phyloP scores from a whole-genome alignment of 345 rosid genomes.

The Angophora floribunda region DNA sequence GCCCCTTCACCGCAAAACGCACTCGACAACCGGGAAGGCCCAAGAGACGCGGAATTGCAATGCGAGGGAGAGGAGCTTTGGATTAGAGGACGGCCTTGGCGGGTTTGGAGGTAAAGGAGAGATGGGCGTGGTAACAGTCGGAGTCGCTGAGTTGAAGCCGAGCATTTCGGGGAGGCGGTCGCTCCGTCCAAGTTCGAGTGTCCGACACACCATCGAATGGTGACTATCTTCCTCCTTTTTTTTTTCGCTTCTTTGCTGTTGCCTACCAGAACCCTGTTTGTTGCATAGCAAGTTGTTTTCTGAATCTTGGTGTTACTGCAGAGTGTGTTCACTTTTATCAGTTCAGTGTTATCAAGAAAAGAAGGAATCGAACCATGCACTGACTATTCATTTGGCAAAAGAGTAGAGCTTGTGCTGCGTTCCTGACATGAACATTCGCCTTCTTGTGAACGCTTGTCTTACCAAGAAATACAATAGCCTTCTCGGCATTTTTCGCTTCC shows the following conservation, averaged over 20 bases:
- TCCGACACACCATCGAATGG: constrained; percentile 96
- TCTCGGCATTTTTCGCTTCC: background rate
- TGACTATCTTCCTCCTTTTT: constrained; percentile 1
- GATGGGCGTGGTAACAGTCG: constrained; percentile 85
- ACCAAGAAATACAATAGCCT: background rate
- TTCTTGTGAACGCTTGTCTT: background rate
- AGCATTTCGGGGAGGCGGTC: constrained; percentile 81
- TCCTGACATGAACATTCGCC: background rate
- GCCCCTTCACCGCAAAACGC: constrained; percentile 1
- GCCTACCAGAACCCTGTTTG: background rate
- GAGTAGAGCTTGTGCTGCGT: background rate
- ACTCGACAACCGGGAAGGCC: background rate
- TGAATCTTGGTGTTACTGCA: background rate
- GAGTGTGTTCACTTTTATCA: background rate
- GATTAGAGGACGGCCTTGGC: background rate
- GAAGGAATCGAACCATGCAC: background rate
- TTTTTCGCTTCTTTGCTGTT: background rate
- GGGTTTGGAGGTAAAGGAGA: constrained; percentile 7
- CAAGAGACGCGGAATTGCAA: background rate
- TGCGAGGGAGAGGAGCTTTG: background rate
- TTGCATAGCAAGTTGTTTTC: background rate
- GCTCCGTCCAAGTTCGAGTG: constrained; percentile 73
- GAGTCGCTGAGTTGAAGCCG: constrained; percentile 58
- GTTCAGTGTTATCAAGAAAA: background rate
- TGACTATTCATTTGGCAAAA: background rate